Percentiles rank a stretch among this genome's conserved stretches.
These are phyloP conservation scores for Fusarium mexicanum DNA, from an alignment of 2,329 filamentous ascomycete genomes.

Conservation along the genomic window DNA sequence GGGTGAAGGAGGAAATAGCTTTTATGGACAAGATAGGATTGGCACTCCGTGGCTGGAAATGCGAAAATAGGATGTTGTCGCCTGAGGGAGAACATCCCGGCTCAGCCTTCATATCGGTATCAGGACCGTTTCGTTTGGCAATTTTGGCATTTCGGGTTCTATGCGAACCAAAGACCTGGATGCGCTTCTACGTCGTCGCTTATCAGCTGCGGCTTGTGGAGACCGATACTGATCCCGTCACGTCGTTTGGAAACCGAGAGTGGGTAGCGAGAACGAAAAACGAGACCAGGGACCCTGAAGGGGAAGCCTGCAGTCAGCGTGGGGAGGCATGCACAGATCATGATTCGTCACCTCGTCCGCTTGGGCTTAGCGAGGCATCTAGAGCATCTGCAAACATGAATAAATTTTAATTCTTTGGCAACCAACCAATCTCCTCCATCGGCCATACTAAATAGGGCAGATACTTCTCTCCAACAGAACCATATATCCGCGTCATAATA, in stretches of 20 bases:
- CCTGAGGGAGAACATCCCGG: background rate
- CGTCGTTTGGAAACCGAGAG: background rate
- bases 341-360: background rate
- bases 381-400: background rate
- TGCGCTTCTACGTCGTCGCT: rapidly evolving
- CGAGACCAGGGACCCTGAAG: background rate
- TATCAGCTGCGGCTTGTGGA: background rate
- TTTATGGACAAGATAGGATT: background rate
- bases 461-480: background rate
- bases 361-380: background rate
- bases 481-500: background rate
- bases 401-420: background rate
- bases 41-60: background rate
- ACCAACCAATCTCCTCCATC: background rate
- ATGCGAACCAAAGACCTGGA: background rate
- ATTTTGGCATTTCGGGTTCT: background rate
- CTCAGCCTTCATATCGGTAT: background rate
- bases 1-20: no score
- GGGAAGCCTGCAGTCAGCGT: background rate
- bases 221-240: no score
- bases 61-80: no score
- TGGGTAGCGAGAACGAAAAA: background rate
- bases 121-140: background rate
- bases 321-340: background rate
- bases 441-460: background rate